phyloP scores from a whole-genome alignment of 306 rosid species.

The Rosa lucieae region DNA sequence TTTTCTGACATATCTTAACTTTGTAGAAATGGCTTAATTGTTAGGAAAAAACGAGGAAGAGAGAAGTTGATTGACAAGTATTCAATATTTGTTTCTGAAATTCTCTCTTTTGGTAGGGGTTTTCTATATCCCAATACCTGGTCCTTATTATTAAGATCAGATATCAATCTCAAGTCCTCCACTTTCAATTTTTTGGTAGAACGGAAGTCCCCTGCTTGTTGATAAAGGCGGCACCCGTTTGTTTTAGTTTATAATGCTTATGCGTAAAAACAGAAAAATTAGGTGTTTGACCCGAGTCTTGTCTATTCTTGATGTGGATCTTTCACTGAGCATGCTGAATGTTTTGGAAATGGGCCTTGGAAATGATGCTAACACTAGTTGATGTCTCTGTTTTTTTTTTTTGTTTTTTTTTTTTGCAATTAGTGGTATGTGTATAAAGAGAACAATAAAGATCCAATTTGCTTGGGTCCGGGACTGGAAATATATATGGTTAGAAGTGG shows the following conservation, averaged over 20 bases:
- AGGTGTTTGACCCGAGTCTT: not conserved
- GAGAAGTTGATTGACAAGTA: not conserved
- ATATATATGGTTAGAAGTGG: no score
- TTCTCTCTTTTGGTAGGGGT: not conserved
- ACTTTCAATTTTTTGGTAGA: not conserved
- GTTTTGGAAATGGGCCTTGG: no score
- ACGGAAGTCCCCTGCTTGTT: not conserved
- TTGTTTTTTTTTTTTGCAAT: not conserved
- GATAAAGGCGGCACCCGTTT: not conserved
- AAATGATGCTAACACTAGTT: not conserved
- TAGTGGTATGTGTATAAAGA: not conserved
- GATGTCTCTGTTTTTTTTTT: not conserved
- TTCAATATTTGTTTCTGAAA: not conserved
- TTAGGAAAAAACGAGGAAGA: not conserved
- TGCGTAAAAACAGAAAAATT: not conserved
- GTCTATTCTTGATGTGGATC: slow-evolving; percentile 16
- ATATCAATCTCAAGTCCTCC: not conserved
- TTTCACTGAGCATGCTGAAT: not conserved
- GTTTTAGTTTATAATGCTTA: not conserved
- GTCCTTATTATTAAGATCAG: not conserved
- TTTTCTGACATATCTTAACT: not conserved
- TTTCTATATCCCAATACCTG: not conserved
- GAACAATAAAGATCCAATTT: not conserved
- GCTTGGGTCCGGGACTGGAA: no score
- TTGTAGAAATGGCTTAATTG: not conserved